Conservation (phyloP, 768 basidiomycete genomes). For the Kwoniella botswanensis region DNA sequence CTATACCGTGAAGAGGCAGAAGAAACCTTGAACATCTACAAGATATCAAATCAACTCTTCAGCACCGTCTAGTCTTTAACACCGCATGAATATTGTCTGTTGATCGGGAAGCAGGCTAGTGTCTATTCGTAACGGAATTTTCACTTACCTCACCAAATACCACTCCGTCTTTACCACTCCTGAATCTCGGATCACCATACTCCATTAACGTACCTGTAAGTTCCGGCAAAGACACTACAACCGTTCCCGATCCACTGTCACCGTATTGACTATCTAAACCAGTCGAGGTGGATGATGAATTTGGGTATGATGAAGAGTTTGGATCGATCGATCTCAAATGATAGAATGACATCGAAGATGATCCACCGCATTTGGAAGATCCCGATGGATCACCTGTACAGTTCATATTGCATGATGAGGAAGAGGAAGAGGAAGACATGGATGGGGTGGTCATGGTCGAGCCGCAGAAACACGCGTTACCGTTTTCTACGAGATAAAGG, state of each 20-base stretch:
- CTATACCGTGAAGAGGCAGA: not conserved
- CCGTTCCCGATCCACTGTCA: not conserved
- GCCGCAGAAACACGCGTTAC: conserved; percentile 15
- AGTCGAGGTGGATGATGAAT: not conserved
- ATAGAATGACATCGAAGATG: conserved; percentile 10
- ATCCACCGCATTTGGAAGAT: conserved; percentile 1
- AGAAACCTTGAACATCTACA: conserved; percentile 4
- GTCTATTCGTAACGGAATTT: too few species aligned
- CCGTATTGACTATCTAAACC: not conserved
- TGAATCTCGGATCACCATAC: conserved; percentile 7
- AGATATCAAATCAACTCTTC: not conserved
- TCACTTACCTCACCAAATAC: conserved; percentile 6
- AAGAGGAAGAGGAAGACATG: conserved; percentile 3
- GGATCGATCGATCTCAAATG: not conserved
- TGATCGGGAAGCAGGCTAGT: too few species aligned
- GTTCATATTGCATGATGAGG: not conserved
- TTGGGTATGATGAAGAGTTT: not conserved
- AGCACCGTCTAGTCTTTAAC: too few species aligned
- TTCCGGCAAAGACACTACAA: conserved; percentile 5
- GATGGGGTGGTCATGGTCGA: conserved; percentile 3
- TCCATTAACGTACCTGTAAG: conserved; percentile 13
- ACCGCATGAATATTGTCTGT: too few species aligned
- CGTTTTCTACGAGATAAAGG: not conserved
- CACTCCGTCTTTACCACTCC: not conserved
- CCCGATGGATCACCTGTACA: not conserved